These are phyloP conservation scores for Rhodotorula sphaerocarpa DNA, from an alignment of 768 basidiomycete species.

Conservation along the genomic window DNA sequence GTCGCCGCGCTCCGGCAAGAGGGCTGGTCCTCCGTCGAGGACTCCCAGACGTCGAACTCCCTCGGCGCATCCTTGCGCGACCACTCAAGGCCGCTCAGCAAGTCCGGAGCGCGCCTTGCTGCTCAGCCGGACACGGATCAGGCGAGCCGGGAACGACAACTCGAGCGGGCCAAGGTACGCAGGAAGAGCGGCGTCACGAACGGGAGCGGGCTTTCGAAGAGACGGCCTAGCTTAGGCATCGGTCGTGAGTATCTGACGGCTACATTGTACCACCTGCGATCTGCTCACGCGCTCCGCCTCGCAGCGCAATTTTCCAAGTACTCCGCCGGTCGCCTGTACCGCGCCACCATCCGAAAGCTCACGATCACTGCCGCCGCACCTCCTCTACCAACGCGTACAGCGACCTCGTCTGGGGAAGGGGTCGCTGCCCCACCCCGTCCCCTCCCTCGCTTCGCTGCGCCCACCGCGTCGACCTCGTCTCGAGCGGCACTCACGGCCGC, in stretches of 20 bases:
- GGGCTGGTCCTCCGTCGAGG: constrained; percentile 9
- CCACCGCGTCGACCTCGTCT: constrained; percentile 18
- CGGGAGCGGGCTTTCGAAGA: not conserved
- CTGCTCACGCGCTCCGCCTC: not conserved
- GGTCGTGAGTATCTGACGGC: constrained; percentile 15
- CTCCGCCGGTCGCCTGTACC: constrained; percentile 6
- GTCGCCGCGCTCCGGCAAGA: constrained; percentile 13
- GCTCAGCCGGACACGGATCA: constrained; percentile 12
- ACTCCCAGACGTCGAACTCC: not conserved
- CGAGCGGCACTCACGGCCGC: not conserved
- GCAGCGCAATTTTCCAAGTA: not conserved
- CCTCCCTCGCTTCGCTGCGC: constrained; percentile 17
- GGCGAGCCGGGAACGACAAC: constrained; percentile 12
- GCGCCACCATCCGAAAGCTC: constrained; percentile 16
- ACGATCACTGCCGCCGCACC: not conserved
- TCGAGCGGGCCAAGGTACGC: constrained; percentile 33
- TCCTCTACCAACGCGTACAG: not conserved
- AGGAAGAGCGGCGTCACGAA: constrained; percentile 14
- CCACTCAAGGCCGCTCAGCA: not conserved
- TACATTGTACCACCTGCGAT: accelerated
- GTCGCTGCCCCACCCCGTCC: not conserved
- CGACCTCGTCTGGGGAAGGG: too few relatives aligned
- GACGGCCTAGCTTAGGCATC: constrained; percentile 5
- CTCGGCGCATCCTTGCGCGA: not conserved
- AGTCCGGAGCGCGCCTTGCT: not conserved